Evolutionary conservation across 2,329 filamentous ascomycete species (phyloP), one percentile per base, ranked within the genome.

Genomic region (Fusarium vanettenii): DNA sequence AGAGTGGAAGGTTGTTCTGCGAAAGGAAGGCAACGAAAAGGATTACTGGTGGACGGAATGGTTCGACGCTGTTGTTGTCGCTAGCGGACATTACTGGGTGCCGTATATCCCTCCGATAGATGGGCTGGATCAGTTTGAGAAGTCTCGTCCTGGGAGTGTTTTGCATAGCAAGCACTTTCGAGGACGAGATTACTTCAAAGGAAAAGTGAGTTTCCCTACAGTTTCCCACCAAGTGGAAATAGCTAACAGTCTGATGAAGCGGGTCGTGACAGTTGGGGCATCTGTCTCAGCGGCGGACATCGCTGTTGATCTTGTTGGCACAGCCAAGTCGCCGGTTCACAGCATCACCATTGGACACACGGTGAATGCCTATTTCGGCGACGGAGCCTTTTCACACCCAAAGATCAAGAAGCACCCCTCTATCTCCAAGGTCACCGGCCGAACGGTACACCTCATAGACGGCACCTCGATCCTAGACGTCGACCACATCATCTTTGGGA

Each of bases 261-360:
- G 83, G 68, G 88, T 92, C 0, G 83, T 93, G 0, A 86, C 91
- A 0, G 89, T 93, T 2, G 91, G 91, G 4, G 91, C 89, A 1
- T 92, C 89, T 1, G 90, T 92, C 4, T 93, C 91, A 0, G 91
- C 89, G 0, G 87, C 89, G 31, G 92, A 93, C 75, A 91, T 91
- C 14, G 86, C 88, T 2, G 86, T 88, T 66, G 87, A 89, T 62
- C 82, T 91, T 2, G 80, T 86, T 16, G 82, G 83, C 14, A 81
- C 84, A 0, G 86, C 86, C 0, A 78, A 86, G 48, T 74, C 80
- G 0, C 89, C 89, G 0, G 82, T 91, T 6, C 84, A 89, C 68
- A 86, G 88, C 18, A 87, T 91, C 27, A 85, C 80, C 2, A 78
- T 90, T 8, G 84, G 89, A 33, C 86, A 86, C 75, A 79, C 80